These are phyloP conservation scores for Cyclocybe aegerita DNA, from an alignment of 768 basidiomycete genomes.

Conservation along the genomic window DNA sequence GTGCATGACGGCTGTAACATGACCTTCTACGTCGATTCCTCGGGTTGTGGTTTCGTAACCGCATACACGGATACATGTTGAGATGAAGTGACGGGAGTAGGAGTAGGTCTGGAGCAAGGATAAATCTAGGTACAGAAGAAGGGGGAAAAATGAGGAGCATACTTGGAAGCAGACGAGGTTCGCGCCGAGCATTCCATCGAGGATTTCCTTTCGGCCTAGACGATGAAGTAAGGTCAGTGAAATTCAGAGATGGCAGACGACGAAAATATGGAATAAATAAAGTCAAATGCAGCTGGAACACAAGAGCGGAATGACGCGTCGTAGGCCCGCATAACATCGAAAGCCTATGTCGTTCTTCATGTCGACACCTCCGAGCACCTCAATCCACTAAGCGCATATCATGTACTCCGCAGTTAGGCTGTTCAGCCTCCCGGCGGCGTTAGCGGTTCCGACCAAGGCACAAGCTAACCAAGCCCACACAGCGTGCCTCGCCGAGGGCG, in stretches of 20 bases:
- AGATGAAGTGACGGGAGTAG: conserved; percentile 92
- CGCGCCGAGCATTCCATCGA: conserved; percentile 97
- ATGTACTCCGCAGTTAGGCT: too few relatives aligned
- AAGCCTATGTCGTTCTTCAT: too few relatives aligned
- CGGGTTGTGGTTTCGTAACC: conserved; percentile 81
- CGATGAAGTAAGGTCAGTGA: background rate
- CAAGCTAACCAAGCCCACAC: too few relatives aligned
- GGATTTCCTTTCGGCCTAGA: conserved; percentile 81
- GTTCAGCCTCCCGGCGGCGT: too few relatives aligned
- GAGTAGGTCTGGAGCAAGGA: conserved; percentile 68
- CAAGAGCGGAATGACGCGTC: too few relatives aligned
- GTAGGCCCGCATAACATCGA: too few relatives aligned
- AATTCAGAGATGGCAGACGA: background rate
- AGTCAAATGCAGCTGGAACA: too few relatives aligned
- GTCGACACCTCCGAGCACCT: too few relatives aligned
- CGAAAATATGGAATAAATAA: too few relatives aligned
- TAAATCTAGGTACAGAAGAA: background rate
- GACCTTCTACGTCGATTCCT: conserved; percentile 85
- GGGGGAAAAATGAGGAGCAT: conserved; percentile 11
- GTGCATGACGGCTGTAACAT: conserved; percentile 78
- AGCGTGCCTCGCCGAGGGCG: too few relatives aligned
- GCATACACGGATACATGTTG: conserved; percentile 93
- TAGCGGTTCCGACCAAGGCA: too few relatives aligned
- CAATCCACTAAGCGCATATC: too few relatives aligned
- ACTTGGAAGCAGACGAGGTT: conserved; percentile 95